phyloP scores from a whole-genome alignment of 2,329 filamentous ascomycete species.

The Aureobasidium lini region DNA sequence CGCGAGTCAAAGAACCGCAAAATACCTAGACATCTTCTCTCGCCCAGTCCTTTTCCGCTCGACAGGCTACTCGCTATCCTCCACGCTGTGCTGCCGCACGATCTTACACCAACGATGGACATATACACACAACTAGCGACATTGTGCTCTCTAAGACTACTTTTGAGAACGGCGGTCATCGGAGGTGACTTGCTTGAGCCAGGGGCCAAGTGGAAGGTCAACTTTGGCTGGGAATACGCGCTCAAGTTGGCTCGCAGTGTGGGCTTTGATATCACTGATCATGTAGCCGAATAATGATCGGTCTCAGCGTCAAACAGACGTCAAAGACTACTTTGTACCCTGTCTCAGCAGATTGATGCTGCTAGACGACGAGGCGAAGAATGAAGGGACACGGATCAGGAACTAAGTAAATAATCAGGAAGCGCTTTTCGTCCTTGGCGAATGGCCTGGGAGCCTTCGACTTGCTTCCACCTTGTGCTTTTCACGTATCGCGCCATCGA shows the following conservation, averaged over 20 bases:
- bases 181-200: conserved; percentile 59
- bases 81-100: conserved; percentile 52
- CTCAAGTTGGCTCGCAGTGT: conserved; percentile 63
- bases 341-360: too few species aligned
- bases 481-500: background rate
- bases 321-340: too few species aligned
- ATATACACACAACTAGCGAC: conserved; percentile 57
- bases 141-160: conserved; percentile 59
- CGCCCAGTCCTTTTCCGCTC: conserved; percentile 67
- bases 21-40: conserved; percentile 68
- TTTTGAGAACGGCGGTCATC: conserved; percentile 55
- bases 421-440: too few species aligned
- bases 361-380: too few species aligned
- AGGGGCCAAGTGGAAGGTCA: conserved; percentile 68
- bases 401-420: too few species aligned
- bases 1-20: conserved; percentile 49
- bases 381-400: too few species aligned
- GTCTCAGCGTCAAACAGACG: too few species aligned
- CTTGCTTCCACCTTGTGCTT: background rate
- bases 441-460: too few species aligned
- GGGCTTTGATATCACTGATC: conserved; percentile 72
- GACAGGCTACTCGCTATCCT: conserved; percentile 76
- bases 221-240: conserved; percentile 71
- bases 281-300: conserved; percentile 53
- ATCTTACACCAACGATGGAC: conserved; percentile 38